Base-by-base conservation (phyloP, 768 basidiomycete species). In the Lentinula edodes region DNA sequence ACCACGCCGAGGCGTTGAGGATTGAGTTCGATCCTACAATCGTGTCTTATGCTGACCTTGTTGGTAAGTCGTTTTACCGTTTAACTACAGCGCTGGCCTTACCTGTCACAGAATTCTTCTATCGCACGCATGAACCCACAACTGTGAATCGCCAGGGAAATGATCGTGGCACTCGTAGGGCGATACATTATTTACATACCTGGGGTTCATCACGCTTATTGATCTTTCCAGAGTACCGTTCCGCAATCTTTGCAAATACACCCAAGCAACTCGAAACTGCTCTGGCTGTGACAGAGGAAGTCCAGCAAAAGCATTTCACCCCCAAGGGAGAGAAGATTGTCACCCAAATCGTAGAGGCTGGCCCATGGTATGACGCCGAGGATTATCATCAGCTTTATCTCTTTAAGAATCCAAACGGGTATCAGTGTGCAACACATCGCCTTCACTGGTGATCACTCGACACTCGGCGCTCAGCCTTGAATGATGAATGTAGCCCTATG, bases 41-140 rank as follows among this genome's bases (percentile, higher is more conserved):
- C 42, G 85, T 98, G 32, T 79, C 79, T 13, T 98, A 96, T 67
- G 91, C 77, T 7, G 88, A 96, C 70, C 85, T 98, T 38, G 92
- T 95, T 38, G 91, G 91, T 88, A 70, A 65, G 90, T 82, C 3
- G 34, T 35, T n/a, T 59, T 9, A 36, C 46, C 34, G 20, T 10
- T 3, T 32, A 12, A 32, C 36, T 34, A 54, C 9, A 28, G 52
- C 12, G 28, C 32, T 13, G 20, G 23, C 43, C 57, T 59, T 63
- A 28, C 20, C 28, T 28, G 15, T 4, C 28, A 12, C 71, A 88
- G 93, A 96, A 73, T 95, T 95, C 78, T 96, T 96, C 75, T 96
- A 94, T 73, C 83, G 96, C 51, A 93, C 91, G 0, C 95, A 98
- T 68, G 95, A 97, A 66, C 93, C 95, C 2, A 96, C 94, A 45